A percentile compares a stretch with the other conserved stretches of the same genome.
These are phyloP conservation scores for Irpex rosettiformis DNA, from an alignment of 1,284 basidiomycete genomes.

Conservation along the genomic window DNA sequence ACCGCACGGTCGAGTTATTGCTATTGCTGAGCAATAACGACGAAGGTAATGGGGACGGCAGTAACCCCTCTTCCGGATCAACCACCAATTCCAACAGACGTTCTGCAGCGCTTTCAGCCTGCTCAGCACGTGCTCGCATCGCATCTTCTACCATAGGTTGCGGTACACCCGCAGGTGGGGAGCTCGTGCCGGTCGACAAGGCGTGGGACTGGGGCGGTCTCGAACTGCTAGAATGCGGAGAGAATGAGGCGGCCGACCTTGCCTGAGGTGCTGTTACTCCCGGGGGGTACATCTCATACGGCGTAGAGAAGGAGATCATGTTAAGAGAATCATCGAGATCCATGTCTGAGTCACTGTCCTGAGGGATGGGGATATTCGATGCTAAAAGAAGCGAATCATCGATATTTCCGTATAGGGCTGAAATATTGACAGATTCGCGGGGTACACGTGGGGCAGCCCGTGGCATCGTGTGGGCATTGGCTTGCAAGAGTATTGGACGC, in stretches of 20 bases:
- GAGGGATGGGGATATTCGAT: constrained; percentile 66
- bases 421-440: constrained; percentile 36
- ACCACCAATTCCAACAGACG: constrained; percentile 77
- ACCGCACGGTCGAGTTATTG: constrained; percentile 31
- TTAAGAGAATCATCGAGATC: constrained; percentile 51
- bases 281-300: constrained; percentile 51
- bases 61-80: constrained; percentile 57
- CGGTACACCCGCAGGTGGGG: constrained; percentile 33
- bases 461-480: constrained; percentile 32
- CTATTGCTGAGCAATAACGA: constrained; percentile 47
- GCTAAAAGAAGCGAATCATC: constrained; percentile 71
- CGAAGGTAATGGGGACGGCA: constrained; percentile 50
- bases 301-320: constrained; percentile 68
- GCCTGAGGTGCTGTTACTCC: constrained; percentile 19
- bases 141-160: constrained; percentile 77
- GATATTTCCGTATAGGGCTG: constrained; percentile 29
- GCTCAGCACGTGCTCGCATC: constrained; percentile 78
- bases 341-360: constrained; percentile 65
- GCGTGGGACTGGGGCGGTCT: constrained; percentile 51
- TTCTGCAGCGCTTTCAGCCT: constrained; percentile 85
- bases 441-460: constrained; percentile 23
- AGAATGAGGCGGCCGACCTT: constrained; percentile 39
- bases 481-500: constrained; percentile 24
- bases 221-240: constrained; percentile 51
- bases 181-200: constrained; percentile 41